Conservation (phyloP, 2,329 filamentous ascomycete species). For the Sporothrix pallida region DNA sequence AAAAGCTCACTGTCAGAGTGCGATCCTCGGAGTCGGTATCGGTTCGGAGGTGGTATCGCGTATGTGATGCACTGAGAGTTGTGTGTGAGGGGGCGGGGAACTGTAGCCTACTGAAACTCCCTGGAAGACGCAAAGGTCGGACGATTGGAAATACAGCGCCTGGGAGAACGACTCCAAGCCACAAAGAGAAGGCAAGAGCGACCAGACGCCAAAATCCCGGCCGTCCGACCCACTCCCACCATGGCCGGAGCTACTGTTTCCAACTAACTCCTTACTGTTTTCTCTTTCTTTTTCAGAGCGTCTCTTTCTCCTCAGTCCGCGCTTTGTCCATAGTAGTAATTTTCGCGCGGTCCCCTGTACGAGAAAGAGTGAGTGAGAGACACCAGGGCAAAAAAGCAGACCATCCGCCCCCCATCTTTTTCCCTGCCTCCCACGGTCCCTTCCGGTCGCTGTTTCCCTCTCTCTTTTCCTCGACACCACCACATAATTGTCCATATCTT, state of each 20-base stretch:
- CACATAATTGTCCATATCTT: constrained; percentile 9
- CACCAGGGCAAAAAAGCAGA: background rate
- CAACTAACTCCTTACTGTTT: background rate
- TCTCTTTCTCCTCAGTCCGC: background rate
- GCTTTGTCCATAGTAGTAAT: background rate
- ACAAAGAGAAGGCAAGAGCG: constrained; percentile 13
- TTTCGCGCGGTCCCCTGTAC: background rate
- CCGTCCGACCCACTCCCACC: constrained; percentile 18
- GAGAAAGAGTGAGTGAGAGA: background rate
- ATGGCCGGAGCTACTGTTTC: background rate
- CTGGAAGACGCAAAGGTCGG: background rate
- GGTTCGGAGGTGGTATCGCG: constrained; percentile 18
- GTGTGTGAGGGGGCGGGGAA: background rate
- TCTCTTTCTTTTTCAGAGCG: background rate
- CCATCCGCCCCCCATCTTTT: constrained; percentile 3
- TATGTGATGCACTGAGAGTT: background rate
- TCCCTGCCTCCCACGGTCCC: constrained; percentile 18
- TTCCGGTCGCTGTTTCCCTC: constrained; percentile 5
- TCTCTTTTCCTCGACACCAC: constrained; percentile 9
- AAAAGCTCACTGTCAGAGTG: background rate
- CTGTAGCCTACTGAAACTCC: constrained; percentile 22
- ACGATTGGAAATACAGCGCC: constrained; percentile 21
- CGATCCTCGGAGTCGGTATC: constrained; percentile 1
- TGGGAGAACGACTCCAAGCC: background rate
- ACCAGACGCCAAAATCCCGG: constrained; percentile 16